Evolutionary conservation across 805 yeast genomes (phyloP), one percentile per base, ranked within the genome.

Genomic region (Hemisphaericaspora nanyangensis): DNA sequence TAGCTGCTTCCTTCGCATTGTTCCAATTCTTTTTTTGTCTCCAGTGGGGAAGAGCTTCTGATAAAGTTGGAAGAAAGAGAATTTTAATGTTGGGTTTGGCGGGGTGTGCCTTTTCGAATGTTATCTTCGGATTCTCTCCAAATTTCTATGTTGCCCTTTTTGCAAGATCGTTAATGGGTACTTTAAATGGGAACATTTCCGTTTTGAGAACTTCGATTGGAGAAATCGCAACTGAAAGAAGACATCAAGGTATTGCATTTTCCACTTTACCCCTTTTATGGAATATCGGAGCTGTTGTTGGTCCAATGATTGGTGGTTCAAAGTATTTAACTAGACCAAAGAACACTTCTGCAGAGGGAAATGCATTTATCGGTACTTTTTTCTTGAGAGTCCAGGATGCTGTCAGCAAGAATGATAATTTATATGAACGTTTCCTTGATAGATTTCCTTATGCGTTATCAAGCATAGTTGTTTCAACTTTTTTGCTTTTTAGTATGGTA

Each of bases 131-230:
- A 1, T 76, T 79, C 45, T 60, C 81, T 11, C 61, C 56, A 15
- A 74, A 70, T 51, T 77, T 68, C 49, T 70, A 67, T 48, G 63
- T 67, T 58, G 85, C 85, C 0, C 46, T 80, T 3, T 49, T 61
- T 11, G 76, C 85, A 8, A 63, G 85, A 49, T 62, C 72, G 16
- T 45, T 71, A 31, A 71, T 76, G 60, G 87, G 87, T 0, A 57
- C 73, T 2, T 56, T 80, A 30, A 80, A 80, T 51, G 87, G 85
- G 6, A 80, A 80, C 51, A 75, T 79, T 7, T 79, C 81, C 1
- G 84, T 80, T n/a, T 51, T 80, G 24, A 60, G 86, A 53, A 80
- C 86, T 0, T 58, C 70, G 35, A 64, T 80, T 32, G 86, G 85
- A 3, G 87, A 80, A 51, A 56, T 77, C 12, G 81, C 82, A 4